Evolutionary conservation across 169 alveolate species (phyloP), one percentile per base, ranked within the genome.

Genomic region (Eimeria acervulina): DNA sequence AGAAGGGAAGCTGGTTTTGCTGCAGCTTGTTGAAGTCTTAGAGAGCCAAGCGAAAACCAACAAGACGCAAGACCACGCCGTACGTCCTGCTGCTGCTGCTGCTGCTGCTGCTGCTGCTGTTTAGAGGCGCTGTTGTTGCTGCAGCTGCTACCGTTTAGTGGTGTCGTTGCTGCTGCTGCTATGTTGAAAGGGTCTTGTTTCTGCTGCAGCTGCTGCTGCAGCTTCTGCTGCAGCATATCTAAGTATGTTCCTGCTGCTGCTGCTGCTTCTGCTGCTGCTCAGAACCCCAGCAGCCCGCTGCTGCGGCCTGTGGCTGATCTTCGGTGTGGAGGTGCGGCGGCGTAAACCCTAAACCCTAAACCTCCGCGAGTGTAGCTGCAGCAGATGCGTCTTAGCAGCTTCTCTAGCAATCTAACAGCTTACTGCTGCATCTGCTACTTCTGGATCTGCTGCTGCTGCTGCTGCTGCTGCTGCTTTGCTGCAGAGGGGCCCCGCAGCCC

Each of bases 401-500:
- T 23, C 12, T 47, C 12, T 12, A 12, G 55, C 12, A 47, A 47
- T 47, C 19, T 47, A n/a, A n/a, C n/a, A n/a, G 47, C 36, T 23
- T 23, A 12, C 12, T 47, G 55, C 55, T 47, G 55, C 55, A 7
- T 0, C 17, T 76, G 21, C 87, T 76, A 59, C 87, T 76, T 55
- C 61, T 33, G 87, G n/a, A n/a, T n/a, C n/a, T n/a, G n/a, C n/a
- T n/a, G 55, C 12, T 47, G 55, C 55, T 47, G 55, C 55, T 47
- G 21, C 17, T 76, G 21, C 87, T 76, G 87, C 87, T 76, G 87
- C 61, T 33, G 87, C 28, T 38, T 36, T 36, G 31, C 61, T 33
- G 87, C 51, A 33, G 87, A 76, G 87, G 87, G 61, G 36, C 87
- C 87, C 28, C 87, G 87, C 87, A 76, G 87, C 59, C 87, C 55